These are phyloP conservation scores for Filosporella fistucella DNA, from an alignment of 495 filamentous ascomycete genomes.

Conservation along the genomic window DNA sequence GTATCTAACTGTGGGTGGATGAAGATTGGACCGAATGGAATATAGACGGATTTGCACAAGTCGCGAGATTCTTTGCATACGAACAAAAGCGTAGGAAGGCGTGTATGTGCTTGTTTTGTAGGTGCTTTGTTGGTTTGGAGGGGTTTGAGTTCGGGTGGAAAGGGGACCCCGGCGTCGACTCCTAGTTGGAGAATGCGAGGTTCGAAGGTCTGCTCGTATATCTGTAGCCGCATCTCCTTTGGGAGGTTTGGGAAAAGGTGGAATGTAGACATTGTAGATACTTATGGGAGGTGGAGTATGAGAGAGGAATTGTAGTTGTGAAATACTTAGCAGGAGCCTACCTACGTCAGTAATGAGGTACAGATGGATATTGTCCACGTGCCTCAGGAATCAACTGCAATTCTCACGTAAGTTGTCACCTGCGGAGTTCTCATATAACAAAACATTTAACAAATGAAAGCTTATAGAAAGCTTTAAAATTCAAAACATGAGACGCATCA, in stretches of 20 bases:
- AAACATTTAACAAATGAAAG: too few relatives aligned
- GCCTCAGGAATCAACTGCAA: not conserved
- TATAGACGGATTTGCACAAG: slow-evolving; percentile 6
- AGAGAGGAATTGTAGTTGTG: slow-evolving; percentile 3
- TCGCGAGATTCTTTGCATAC: slow-evolving; percentile 14
- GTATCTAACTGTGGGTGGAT: slow-evolving; percentile 12
- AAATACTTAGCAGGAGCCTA: not conserved
- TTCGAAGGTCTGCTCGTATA: slow-evolving; percentile 12
- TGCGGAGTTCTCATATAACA: too few relatives aligned
- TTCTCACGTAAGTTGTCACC: too few relatives aligned
- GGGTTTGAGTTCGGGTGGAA: slow-evolving; percentile 8
- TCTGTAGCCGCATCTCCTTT: slow-evolving; percentile 13
- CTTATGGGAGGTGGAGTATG: slow-evolving; percentile 10
- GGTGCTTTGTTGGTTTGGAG: slow-evolving; percentile 8
- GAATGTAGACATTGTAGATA: slow-evolving; percentile 11
- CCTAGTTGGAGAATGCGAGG: slow-evolving; percentile 11
- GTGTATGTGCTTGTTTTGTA: slow-evolving; percentile 9
- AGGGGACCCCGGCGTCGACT: slow-evolving; percentile 11
- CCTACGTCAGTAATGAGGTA: too few relatives aligned
- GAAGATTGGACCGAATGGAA: slow-evolving; percentile 9
- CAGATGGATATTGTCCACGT: too few relatives aligned
- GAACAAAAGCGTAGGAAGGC: slow-evolving; percentile 8
- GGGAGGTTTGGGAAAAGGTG: slow-evolving; percentile 9
- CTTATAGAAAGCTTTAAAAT: too few relatives aligned
- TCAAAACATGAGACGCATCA: too few relatives aligned